Percentiles rank a stretch among this genome's conserved stretches.
Evolutionary conservation across 2,329 filamentous ascomycete genomes (phyloP).

Genomic region (Plenodomus tracheiphilus): DNA sequence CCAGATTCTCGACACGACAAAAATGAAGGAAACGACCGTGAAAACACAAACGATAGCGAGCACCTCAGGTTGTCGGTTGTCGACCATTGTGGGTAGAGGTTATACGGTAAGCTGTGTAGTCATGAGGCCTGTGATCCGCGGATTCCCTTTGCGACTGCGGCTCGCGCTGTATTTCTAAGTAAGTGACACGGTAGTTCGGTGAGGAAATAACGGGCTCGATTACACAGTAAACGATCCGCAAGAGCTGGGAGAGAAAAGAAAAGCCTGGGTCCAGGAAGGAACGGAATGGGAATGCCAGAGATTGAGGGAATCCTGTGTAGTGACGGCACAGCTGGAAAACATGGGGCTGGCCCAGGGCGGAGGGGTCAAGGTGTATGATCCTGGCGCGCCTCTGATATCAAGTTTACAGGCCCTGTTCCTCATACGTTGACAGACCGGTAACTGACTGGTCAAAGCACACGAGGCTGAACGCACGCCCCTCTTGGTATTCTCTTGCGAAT

Average conservation of each 20-base stretch:
- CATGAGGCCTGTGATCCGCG: not conserved
- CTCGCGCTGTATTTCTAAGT: not conserved
- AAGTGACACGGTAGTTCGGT: not conserved
- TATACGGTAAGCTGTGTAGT: constrained; percentile 1
- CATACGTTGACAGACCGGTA: not conserved
- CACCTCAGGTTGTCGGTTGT: constrained; percentile 31
- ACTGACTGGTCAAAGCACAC: not conserved
- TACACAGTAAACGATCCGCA: not conserved
- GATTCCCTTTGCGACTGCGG: not conserved
- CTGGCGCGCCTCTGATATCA: not conserved
- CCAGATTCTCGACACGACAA: constrained; percentile 29
- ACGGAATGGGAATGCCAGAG: not conserved
- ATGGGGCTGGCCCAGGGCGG: not conserved
- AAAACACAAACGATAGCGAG: constrained; percentile 33
- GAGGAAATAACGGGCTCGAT: not conserved
- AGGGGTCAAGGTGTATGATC: not conserved
- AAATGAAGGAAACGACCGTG: constrained; percentile 31
- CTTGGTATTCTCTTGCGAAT: not conserved
- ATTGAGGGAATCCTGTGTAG: not conserved
- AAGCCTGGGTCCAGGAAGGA: not conserved
- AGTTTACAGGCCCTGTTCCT: not conserved
- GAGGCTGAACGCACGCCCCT: not conserved
- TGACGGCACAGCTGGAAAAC: not conserved
- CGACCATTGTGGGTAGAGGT: constrained; percentile 19
- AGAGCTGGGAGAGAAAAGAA: not conserved